phyloP scores from a whole-genome alignment of 164 flowering plant genomes.

The Chloranthus sessilifolius region DNA sequence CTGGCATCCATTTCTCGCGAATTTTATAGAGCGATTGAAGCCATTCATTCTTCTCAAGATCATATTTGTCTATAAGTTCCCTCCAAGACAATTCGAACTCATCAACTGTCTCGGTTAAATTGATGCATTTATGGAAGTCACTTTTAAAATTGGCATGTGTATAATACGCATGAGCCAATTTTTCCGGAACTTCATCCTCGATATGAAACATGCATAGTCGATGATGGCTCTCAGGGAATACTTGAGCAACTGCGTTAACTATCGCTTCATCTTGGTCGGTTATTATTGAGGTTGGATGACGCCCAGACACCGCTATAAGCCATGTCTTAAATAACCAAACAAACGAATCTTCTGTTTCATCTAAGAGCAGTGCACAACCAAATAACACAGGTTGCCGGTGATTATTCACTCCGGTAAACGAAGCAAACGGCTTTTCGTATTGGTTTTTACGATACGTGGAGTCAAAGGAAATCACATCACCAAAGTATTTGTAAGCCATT shows the following conservation, averaged over 20 bases:
- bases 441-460: neutral
- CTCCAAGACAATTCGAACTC: conserved; percentile 13
- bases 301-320: conserved; percentile 41
- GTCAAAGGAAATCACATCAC: conserved; percentile 6
- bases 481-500: conserved; percentile 3
- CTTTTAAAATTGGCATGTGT: conserved; percentile 57
- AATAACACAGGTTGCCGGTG: conserved; percentile 56
- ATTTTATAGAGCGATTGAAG: conserved; percentile 4
- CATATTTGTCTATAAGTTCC: conserved; percentile 5
- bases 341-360: conserved; percentile 47
- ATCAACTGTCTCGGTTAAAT: conserved; percentile 21
- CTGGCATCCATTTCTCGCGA: conserved; percentile 7
- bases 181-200: conserved; percentile 52
- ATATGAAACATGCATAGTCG: conserved; percentile 45
- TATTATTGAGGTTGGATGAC: conserved; percentile 50
- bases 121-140: conserved; percentile 48
- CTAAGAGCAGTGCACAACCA: conserved; percentile 69
- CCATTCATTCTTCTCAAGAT: conserved; percentile 5
- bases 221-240: conserved; percentile 58
- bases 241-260: conserved; percentile 44
- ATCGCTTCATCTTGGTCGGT: conserved; percentile 46
- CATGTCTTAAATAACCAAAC: conserved; percentile 62
- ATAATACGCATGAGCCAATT: conserved; percentile 46
- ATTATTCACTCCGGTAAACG: conserved; percentile 47
- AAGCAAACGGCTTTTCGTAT: conserved; percentile 6